Percentiles rank a stretch among this genome's conserved stretches.
phyloP scores from a whole-genome alignment of 2,329 filamentous ascomycete species.

The Cercospora zeae-maydis region DNA sequence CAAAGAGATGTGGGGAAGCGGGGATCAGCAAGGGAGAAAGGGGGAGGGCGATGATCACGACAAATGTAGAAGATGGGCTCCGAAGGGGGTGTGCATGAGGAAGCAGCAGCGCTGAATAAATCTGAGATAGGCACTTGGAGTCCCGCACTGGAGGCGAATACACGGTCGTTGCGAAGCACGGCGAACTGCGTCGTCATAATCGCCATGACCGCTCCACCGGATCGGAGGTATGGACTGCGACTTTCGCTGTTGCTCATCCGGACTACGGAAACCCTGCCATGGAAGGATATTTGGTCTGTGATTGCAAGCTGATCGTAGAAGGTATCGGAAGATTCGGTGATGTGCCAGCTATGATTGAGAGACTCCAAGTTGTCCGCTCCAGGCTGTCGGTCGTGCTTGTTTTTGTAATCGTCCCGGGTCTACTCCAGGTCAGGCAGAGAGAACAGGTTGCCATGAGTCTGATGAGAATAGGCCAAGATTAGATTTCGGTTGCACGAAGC shows the following conservation, averaged over 20 bases:
- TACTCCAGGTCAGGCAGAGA: too few species aligned
- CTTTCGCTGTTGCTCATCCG: neutral
- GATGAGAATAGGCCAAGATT: too few species aligned
- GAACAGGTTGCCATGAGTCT: too few species aligned
- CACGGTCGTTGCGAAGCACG: neutral
- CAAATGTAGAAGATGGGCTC: too few species aligned
- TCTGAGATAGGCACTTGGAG: neutral
- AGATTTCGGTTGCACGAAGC: neutral
- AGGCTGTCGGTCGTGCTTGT: too few species aligned
- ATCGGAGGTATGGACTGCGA: neutral
- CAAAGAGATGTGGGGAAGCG: too few species aligned
- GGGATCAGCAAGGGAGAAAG: too few species aligned
- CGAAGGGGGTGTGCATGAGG: too few species aligned
- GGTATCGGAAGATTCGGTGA: neutral
- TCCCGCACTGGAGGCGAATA: neutral
- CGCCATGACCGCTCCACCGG: neutral
- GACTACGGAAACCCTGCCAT: neutral
- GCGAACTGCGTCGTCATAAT: neutral
- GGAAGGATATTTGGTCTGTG: neutral
- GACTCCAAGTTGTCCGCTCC: too few species aligned
- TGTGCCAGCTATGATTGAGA: neutral
- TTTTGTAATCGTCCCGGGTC: neutral
- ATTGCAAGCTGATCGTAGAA: neutral
- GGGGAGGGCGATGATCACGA: too few species aligned
- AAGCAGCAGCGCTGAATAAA: neutral